Base-by-base conservation (phyloP, 2,329 filamentous ascomycete species). In the Talaromyces albobiverticillius region DNA sequence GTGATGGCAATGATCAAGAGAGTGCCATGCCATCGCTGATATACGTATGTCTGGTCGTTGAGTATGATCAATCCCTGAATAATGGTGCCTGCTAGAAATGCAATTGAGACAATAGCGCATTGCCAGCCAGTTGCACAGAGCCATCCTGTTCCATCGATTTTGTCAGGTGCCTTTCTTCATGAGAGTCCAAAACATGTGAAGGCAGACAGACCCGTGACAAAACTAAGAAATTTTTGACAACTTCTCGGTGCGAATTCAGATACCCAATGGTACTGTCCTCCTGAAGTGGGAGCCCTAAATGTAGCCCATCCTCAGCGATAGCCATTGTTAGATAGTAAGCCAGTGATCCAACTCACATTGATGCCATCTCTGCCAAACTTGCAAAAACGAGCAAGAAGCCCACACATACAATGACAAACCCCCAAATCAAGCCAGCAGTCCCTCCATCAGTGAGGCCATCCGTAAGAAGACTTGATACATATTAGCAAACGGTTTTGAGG, bases 51-150 rank as follows among this genome's bases (percentile, higher is more conserved):
- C 10, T 52, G 18, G 47, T 76, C 61, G 55, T 77, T 77, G 34
- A 79, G 62, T 22, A 74, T 68, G n/a, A 76, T 68, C 8, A 79
- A 57, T 0, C 73, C 76, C 60, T 79, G 75, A 3, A 79, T 73
- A 31, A 75, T 71, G 7, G 68, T 73, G 4, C 71, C 76, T 7
- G 72, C 71, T 11, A 77, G 67, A 63, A 73, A 78, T 16, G 71
- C 70, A 53, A 74, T 71, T 10, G 71, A 69, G 4, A 74, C 73
- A 32, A 76, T 70, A 22, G 73, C 71, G 47, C 69, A 71, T 55
- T 78, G 75, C 76, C 75, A 79, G 16, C 71, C 73, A 36, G 73
- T 69, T 20, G 70, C 70, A 46, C 67, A 70, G 26, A 76, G 69
- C 74, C 74, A 76, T 13, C 71, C 71, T 72, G 45, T 11, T 40